Evolutionary conservation across 75 land plant genomes (phyloP), one percentile per base, ranked within the genome.

Genomic region (Adiantum capillusveneris): DNA sequence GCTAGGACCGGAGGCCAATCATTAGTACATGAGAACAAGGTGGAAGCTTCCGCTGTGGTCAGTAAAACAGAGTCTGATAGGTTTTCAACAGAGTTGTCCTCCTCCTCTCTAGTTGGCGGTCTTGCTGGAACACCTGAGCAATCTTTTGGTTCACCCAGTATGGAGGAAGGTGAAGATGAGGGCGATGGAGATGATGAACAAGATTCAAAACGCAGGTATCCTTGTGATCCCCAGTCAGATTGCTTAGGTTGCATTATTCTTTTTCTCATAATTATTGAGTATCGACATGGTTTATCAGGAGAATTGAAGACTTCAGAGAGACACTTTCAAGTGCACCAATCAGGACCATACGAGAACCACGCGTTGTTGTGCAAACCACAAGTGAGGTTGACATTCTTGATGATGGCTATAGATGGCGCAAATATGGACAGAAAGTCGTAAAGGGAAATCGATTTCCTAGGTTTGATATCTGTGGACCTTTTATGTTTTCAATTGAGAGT

Each of bases 351-450:
- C 81, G 82, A 29, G 92, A 87, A 49, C 88, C 87, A 51, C 79
- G 92, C 39, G 92, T 87, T 14, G 84, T 87, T 44, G 92, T 87
- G 9, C 92, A 87, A 39, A 84, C 88, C 17, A 78, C 84, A 13
- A 87, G 88, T 63, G 92, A 87, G 44, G 79, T 87, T 26, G 92
- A 87, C 65, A 84, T 87, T 24, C 84, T 87, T 42, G 92, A 87
- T 62, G 92, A 87, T 68, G 92, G 92, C 11, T 87, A 87, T 55
- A 79, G 88, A 12, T 87, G 92, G 92, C 81, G 92, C 65, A 87
- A 87, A 49, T 87, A 87, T 71, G 92, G 92, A 17, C 92, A 87
- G 65, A 87, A 87, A 58, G 88, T 87, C 7, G 92, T 87, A 20
- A 84, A 81, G 74, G 92, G 92, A 56, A 87, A 87, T 61, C 92